Evolutionary conservation across 1,284 basidiomycete species (phyloP).

Genomic region (Ganoderma boninense): DNA sequence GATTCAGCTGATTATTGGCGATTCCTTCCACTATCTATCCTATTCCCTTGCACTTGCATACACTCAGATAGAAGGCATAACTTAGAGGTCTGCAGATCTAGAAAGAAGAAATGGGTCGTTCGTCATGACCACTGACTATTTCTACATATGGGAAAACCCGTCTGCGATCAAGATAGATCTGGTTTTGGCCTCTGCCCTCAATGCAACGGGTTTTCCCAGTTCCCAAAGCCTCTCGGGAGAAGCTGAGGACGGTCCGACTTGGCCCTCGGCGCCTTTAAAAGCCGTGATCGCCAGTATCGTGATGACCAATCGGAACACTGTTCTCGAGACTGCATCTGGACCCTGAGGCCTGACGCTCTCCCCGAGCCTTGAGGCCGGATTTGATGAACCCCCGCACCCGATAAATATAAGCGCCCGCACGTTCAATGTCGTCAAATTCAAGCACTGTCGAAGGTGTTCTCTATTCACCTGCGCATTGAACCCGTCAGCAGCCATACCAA

Average conservation of each 20-base stretch:
- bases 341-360: slow-evolving; percentile 1
- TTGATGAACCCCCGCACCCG: neutral
- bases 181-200: slow-evolving; percentile 7
- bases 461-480: slow-evolving; percentile 7
- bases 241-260: neutral
- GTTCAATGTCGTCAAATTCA: neutral
- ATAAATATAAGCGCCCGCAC: neutral
- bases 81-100: neutral
- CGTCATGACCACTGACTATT: neutral
- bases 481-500: slow-evolving; percentile 21
- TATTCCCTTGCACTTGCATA: neutral
- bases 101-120: neutral
- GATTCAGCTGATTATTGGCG: neutral
- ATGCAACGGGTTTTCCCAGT: neutral
- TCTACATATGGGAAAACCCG: neutral
- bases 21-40: neutral
- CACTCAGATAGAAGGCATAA: neutral
- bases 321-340: slow-evolving; percentile 1
- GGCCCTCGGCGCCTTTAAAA: slow-evolving; percentile 1
- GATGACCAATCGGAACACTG: neutral
- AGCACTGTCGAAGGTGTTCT: neutral
- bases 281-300: neutral
- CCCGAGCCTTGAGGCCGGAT: neutral
- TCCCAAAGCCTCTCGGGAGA: slow-evolving; percentile 9
- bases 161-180: slow-evolving; percentile 17